Percentiles rank a stretch among this genome's conserved stretches.
phyloP scores from a whole-genome alignment of 768 basidiomycete genomes.

The Leccinum disarticulatum region DNA sequence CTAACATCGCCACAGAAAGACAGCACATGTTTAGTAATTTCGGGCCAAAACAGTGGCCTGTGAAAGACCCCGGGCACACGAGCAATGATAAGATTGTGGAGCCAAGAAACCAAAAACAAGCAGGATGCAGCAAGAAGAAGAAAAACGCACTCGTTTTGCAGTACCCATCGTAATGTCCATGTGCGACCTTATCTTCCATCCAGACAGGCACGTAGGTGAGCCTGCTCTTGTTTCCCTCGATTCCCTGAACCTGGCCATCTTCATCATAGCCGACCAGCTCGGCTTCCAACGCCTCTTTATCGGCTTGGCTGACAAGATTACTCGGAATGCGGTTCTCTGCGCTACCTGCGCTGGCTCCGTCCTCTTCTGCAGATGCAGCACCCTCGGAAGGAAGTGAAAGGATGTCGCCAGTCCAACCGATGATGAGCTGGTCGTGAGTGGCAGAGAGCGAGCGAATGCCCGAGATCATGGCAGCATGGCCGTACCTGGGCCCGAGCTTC shows the following conservation, averaged over 20 bases:
- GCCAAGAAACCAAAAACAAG: not conserved
- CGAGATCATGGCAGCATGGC: conserved; percentile 93
- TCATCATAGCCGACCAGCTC: conserved; percentile 59
- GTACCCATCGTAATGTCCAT: conserved; percentile 95
- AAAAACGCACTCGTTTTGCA: conserved; percentile 87
- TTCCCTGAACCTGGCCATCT: conserved; percentile 46
- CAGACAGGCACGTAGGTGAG: conserved; percentile 87
- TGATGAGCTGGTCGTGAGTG: conserved; percentile 86
- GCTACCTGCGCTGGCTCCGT: conserved; percentile 1
- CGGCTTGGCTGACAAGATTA: conserved; percentile 53
- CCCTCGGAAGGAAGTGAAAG: conserved; percentile 42
- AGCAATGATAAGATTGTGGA: conserved; percentile 10
- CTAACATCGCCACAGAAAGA: not conserved
- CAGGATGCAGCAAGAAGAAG: not conserved
- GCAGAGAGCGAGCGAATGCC: conserved; percentile 83
- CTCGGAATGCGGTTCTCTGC: conserved; percentile 44
- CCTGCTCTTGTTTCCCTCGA: conserved; percentile 43
- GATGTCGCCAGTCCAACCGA: conserved; percentile 95
- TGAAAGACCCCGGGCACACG: not conserved
- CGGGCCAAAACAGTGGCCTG: not conserved
- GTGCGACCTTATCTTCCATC: conserved; percentile 85
- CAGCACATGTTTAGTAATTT: conserved; percentile 15
- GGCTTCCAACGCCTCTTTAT: conserved; percentile 63
- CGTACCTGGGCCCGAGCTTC: conserved; percentile 77
- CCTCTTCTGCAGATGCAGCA: conserved; percentile 28